Evolutionary conservation across 1,284 basidiomycete species (phyloP), one percentile per base, ranked within the genome.

Genomic region (Rugosomyces carneus): DNA sequence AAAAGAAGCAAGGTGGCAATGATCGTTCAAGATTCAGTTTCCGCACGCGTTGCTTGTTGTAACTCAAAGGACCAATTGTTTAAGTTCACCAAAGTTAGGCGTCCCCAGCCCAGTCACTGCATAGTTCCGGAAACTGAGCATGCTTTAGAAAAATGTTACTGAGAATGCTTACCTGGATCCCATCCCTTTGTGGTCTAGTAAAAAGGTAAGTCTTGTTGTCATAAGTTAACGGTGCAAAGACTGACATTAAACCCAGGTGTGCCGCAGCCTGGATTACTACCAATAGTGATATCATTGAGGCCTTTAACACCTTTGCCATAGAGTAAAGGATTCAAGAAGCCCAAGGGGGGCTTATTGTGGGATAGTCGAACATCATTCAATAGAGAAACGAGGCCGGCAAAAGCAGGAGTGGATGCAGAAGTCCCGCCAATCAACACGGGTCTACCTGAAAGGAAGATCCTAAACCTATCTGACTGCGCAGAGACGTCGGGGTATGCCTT

Each of bases 241-340:
- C 70, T 51, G 31, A 71, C 71, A 48, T 72, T 72, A 55, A 76
- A 76, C 24, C 75, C 76, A 7, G 53, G 55, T 0, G 78, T 80
- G 9, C 76, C 77, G 45, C 78, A 78, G 16, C 76, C 78, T 19
- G 73, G 69, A 53, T 77, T 78, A 44, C 70, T 68, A 2, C 79
- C 79, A 16, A 57, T 49, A 0, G 70, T 76, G 44, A 81, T 76
- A 52, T 81, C 80, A 47, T 75, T 78, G 50, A 82, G 71, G 1
- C 66, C 75, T 15, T 40, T 50, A 4, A 53, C 53, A 0, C 63
- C 70, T 19, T 60, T 64, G 5, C 65, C 61, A 57, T 82, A 82
- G 10, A 82, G 48, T n/a, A 78, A 60, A 7, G 80, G 80, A 55
- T 84, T 82, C 53, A 82, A 64, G 64, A 81, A 83, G 2, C 80